These are phyloP conservation scores for Phytomonas francai DNA, from an alignment of 208 protist species.

Conservation along the genomic window DNA sequence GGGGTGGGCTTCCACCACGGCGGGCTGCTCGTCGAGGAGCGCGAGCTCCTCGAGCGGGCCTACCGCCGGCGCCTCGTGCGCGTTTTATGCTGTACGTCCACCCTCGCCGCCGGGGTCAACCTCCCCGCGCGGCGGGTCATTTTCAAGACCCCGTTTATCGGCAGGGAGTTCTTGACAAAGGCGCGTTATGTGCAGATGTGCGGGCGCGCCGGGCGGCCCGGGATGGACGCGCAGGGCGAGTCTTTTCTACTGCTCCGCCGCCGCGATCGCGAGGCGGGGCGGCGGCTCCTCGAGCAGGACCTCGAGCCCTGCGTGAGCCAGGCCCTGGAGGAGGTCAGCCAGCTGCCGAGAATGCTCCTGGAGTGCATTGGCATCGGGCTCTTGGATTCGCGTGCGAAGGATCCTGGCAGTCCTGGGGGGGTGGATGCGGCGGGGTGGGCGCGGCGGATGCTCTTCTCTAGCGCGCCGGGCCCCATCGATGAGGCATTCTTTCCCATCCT, in stretches of 20 bases:
- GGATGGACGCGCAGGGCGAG: conserved; percentile 74
- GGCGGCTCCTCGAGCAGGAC: conserved; percentile 31
- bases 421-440: conserved; percentile 44
- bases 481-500: conserved; percentile 3
- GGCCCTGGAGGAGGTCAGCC: conserved; percentile 29
- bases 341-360: conserved; percentile 47
- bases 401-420: no score
- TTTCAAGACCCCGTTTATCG: conserved; percentile 74
- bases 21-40: conserved; percentile 76
- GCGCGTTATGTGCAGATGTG: conserved; percentile 78
- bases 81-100: conserved; percentile 90
- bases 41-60: conserved; percentile 69
- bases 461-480: conserved; percentile 47
- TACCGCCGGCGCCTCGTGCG: conserved; percentile 60
- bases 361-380: conserved; percentile 78
- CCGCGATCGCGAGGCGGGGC: conserved; percentile 33
- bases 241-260: conserved; percentile 64
- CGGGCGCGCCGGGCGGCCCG: conserved; percentile 76
- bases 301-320: conserved; percentile 49
- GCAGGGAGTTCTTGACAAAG: conserved; percentile 54
- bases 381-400: conserved; percentile 24
- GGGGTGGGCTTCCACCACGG: conserved; percentile 89
- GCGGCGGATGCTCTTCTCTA: conserved; percentile 29
- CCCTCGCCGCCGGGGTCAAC: conserved; percentile 90
- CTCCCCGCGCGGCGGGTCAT: conserved; percentile 86